Evolutionary conservation across 1,284 basidiomycete species (phyloP), one percentile per base, ranked within the genome.

Genomic region (Pyrrhoderma lamaoense): DNA sequence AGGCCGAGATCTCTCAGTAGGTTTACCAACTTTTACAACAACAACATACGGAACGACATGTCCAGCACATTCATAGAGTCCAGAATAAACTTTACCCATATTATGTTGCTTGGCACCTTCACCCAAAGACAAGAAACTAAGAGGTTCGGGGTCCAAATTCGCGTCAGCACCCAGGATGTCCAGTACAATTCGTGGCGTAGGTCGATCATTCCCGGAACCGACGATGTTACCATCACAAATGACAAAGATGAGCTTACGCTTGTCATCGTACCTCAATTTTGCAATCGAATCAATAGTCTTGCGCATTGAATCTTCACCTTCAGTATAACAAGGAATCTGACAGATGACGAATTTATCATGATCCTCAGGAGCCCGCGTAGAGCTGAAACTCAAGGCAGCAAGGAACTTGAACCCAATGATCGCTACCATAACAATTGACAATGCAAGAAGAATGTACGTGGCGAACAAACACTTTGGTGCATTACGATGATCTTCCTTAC

Each of bases 201-300:
- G 88, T 38, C 86, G 76, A 67, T 95, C 89, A 67, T 97, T 97
- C 3, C 93, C 93, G 13, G 87, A 88, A 65, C 96, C 95, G 56
- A 98, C 89, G 59, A 99, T 98, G 80, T 94, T 99, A 61, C 96
- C 95, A 67, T 99, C 95, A 64, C 96, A 99, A 61, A 99, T 89
- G 68, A 99, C 75, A 58, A 97, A 83, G 23, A 98, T 72, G 3
- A 99, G 73, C 70, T 98, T 99, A 52, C 93, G 89, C 70, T 98
- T 99, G 73, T 99, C 93, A 63, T 99, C 94, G 64, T 98, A 99
- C 67, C 92, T 94, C 67, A 97, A 77, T 62, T 86, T 82, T 5
- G 95, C 90, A 52, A 99, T 73, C 16, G 93, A 97, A 66, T 99
- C 92, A 66, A 99, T 95, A 3, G 95, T 98, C 61, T 76, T 77